Base-by-base conservation (phyloP, 2,329 filamentous ascomycete genomes). In the Penicillium sp. region DNA sequence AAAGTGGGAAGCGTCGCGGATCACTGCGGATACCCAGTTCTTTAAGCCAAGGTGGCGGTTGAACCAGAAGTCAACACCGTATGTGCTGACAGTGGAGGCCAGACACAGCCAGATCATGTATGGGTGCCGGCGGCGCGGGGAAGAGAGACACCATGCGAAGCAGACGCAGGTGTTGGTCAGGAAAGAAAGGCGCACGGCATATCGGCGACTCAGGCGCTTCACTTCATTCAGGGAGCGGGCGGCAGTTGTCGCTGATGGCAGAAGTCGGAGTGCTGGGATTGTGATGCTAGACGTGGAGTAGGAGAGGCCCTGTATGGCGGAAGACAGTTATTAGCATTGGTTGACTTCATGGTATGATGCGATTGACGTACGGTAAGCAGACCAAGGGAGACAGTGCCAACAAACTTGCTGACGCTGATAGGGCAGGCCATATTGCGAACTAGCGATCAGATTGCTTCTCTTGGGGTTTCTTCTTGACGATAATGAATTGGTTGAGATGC, bases 21-120 rank as follows among this genome's bases (percentile, higher is more conserved):
- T 37, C 8, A 65, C 42, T 28, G 57, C 62, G 45, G 63, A 50
- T 13, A 54, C 29, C 69, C 69, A 70, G 30, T 59, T 57, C 50
- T 62, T 60, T 41, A 74, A 69, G 25, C 82, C 77, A 36, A 79
- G 76, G 19, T 87, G 73, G 9, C 87, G 80, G 70, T 89, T 85
- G 70, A 87, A 88, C 76, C 82, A 88, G 38, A 81, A 79, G 67
- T 89, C 86, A 75, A 88, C 80, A 53, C 76, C 76, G 52, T 69
- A 67, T 31, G 70, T 56, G 61, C 70, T 65, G 25, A 73, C 53
- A 12, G 75, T 72, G 1, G 75, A 67, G 49, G 90, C 79, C 22
- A 89, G 72, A 2, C 84, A 83, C 12, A 89, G 89, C 83, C 93
- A 96, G 51, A 96, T 72, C 22, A 96, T 83, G 68, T 95, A 97